phyloP scores from a whole-genome alignment of 108 stramenopile species.

The Cyclostephanos tholiformis region DNA sequence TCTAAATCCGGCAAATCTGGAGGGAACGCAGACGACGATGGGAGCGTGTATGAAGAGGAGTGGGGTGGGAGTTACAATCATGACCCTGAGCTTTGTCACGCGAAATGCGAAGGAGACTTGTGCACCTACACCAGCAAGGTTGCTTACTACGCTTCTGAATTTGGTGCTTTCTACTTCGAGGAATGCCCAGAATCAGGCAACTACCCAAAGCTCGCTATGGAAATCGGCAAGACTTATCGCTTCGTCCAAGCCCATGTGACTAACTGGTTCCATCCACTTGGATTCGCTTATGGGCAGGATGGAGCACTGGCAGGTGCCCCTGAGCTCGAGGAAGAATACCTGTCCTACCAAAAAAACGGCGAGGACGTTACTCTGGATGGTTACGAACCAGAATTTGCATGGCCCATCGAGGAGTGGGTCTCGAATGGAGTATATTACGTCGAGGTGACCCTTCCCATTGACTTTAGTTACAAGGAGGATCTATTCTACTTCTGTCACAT shows the following conservation, averaged over 20 bases:
- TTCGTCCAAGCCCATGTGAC: conserved; percentile 63
- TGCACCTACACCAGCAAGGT: too few relatives aligned
- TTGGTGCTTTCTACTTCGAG: conserved; percentile 81
- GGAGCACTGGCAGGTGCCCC: conserved; percentile 71
- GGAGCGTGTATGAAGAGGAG: not conserved
- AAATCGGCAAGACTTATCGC: conserved; percentile 72
- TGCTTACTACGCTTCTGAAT: conserved; percentile 21
- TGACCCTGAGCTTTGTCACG: not conserved
- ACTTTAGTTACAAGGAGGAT: conserved; percentile 53
- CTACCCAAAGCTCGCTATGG: conserved; percentile 83
- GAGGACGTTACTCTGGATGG: conserved; percentile 75
- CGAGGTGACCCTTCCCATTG: conserved; percentile 54
- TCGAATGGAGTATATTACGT: conserved; percentile 54
- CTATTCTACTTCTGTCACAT: conserved; percentile 93
- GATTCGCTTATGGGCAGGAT: conserved; percentile 88
- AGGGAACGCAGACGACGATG: not conserved
- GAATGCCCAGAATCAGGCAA: conserved; percentile 49
- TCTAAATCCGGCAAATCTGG: not conserved
- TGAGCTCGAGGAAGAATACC: conserved; percentile 69
- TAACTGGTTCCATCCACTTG: conserved; percentile 85
- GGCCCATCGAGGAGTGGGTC: conserved; percentile 71
- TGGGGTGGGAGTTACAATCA: not conserved
- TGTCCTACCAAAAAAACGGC: conserved; percentile 67
- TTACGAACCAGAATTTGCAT: conserved; percentile 80
- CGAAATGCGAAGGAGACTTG: too few relatives aligned